Conservation (phyloP, 306 rosid species). For the Medicago truncatula region DNA sequence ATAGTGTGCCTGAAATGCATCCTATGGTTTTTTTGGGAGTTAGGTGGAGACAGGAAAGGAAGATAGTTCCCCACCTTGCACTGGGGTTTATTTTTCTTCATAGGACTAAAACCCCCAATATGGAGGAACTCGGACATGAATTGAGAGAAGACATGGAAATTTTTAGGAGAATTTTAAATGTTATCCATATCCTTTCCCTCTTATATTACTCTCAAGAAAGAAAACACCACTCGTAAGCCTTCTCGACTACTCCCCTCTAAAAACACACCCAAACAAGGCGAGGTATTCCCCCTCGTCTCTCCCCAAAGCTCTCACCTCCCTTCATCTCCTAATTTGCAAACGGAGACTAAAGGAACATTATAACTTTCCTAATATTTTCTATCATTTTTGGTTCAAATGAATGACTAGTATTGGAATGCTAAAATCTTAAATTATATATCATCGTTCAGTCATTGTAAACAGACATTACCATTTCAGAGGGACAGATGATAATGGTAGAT, state of each 20-base stretch:
- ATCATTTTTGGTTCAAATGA: background rate
- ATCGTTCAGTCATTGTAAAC: slow-evolving; percentile 26
- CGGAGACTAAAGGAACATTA: background rate
- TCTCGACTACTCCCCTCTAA: background rate
- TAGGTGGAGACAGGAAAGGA: background rate
- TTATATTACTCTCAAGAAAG: background rate
- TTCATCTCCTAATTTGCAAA: background rate
- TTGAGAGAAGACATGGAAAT: background rate
- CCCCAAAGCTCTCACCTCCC: background rate
- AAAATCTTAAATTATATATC: slow-evolving; percentile 6
- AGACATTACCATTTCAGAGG: slow-evolving; percentile 16
- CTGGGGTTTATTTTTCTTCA: background rate
- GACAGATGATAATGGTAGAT: background rate
- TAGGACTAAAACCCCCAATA: background rate
- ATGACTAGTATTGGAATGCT: slow-evolving; percentile 8
- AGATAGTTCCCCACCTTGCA: background rate
- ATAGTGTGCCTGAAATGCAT: background rate
- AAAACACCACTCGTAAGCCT: background rate
- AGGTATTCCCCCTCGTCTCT: background rate
- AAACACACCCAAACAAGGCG: background rate
- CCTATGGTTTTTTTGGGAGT: background rate
- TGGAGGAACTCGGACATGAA: background rate
- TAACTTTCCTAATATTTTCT: background rate
- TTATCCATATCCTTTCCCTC: background rate
- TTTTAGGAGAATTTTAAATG: background rate